These are phyloP conservation scores for Saturnispora kantuleensis DNA, from an alignment of 805 yeast genomes.

Conservation along the genomic window DNA sequence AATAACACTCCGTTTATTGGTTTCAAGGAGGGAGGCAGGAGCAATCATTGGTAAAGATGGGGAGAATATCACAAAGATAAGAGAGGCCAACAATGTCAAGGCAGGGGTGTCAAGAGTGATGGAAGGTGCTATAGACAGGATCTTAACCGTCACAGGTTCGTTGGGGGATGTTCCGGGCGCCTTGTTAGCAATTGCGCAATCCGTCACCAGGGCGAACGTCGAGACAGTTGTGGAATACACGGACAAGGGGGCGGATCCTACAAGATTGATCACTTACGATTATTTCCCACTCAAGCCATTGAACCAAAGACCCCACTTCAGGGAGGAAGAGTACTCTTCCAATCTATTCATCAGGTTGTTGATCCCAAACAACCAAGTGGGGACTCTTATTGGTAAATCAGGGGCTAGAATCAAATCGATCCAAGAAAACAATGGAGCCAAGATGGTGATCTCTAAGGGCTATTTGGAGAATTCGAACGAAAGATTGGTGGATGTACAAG, in stretches of 20 bases:
- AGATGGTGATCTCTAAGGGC: conserved; percentile 82
- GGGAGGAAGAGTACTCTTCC: conserved; percentile 40
- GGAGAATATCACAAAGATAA: conserved; percentile 59
- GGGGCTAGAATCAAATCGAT: conserved; percentile 74
- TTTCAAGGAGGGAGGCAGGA: conserved; percentile 82
- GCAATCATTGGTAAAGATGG: conserved; percentile 85
- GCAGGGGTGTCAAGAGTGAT: conserved; percentile 80
- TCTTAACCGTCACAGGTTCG: conserved; percentile 68
- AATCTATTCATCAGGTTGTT: conserved; percentile 56
- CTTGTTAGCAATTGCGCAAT: conserved; percentile 57
- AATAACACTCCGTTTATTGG: conserved; percentile 45
- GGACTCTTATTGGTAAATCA: conserved; percentile 77
- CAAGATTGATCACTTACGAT: conserved; percentile 31
- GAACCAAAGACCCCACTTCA: conserved; percentile 40
- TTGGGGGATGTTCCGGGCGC: conserved; percentile 63
- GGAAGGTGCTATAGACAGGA: conserved; percentile 74
- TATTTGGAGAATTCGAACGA: conserved; percentile 75
- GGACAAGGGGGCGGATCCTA: conserved; percentile 23
- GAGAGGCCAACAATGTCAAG: conserved; percentile 67
- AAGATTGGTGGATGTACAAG: conserved; percentile 81
- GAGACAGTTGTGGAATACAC: conserved; percentile 17
- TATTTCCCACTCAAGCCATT: conserved; percentile 54
- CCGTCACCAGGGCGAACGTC: conserved; percentile 39
- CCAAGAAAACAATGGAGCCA: conserved; percentile 57
- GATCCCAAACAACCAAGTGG: conserved; percentile 79